phyloP scores from a whole-genome alignment of 768 basidiomycete species.

The Termitomyces sp. region DNA sequence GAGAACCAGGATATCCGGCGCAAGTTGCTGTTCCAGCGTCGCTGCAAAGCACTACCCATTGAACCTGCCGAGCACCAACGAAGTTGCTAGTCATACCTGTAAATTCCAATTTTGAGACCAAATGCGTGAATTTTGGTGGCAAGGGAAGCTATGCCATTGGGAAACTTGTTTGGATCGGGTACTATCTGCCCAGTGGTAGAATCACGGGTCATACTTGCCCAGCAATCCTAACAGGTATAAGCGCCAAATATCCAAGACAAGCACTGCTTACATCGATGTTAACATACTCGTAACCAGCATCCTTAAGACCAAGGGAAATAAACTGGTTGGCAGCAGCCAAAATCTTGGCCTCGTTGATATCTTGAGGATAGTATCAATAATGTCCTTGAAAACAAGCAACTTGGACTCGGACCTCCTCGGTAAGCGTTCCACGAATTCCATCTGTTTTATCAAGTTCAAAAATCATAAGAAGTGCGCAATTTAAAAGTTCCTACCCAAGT shows the following conservation, averaged over 20 bases:
- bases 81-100: conserved; percentile 30
- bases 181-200: conserved; percentile 37
- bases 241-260: neutral
- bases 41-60: conserved; percentile 21
- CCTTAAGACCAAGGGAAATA: conserved; percentile 42
- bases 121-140: conserved; percentile 42
- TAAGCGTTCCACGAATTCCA: conserved; percentile 58
- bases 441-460: conserved; percentile 19
- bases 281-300: conserved; percentile 47
- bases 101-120: conserved; percentile 50
- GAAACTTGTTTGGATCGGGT: conserved; percentile 52
- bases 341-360: conserved; percentile 41
- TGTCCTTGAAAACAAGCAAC: neutral
- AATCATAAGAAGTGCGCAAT: neutral
- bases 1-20: conserved; percentile 52
- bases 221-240: conserved; percentile 38
- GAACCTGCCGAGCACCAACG: neutral
- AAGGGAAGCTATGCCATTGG: conserved; percentile 43
- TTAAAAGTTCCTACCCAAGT: conserved; percentile 32
- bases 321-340: conserved; percentile 45
- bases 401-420: conserved; percentile 28
- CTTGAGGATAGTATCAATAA: conserved; percentile 18
- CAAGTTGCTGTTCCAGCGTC: conserved; percentile 54
- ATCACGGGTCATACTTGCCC: conserved; percentile 39
- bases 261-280: conserved; percentile 42